Conservation (phyloP, 768 basidiomycete genomes). For the Boletus sp. region DNA sequence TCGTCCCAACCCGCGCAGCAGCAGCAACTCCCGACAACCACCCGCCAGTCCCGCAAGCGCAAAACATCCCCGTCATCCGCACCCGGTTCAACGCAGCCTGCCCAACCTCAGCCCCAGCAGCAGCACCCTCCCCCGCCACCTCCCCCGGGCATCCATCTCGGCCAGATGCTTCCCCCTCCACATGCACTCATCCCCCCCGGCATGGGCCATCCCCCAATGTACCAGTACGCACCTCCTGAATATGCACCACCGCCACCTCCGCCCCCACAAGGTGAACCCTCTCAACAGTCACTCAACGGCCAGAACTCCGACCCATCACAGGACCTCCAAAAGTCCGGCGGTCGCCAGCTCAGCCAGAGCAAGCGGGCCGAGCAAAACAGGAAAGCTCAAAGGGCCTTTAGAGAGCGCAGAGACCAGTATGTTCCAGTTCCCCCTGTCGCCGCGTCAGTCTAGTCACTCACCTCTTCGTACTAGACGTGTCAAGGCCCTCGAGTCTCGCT, state of each 20-base stretch:
- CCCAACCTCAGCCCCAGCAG: slow-evolving; percentile 27
- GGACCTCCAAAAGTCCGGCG: slow-evolving; percentile 22
- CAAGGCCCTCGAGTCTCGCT: slow-evolving; percentile 82
- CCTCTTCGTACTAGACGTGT: slow-evolving; percentile 57
- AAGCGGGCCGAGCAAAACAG: slow-evolving; percentile 94
- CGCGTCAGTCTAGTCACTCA: slow-evolving; percentile 4
- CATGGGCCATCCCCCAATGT: slow-evolving; percentile 30
- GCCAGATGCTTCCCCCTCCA: slow-evolving; percentile 54
- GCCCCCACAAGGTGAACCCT: slow-evolving; percentile 22
- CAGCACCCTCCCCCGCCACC: slow-evolving; percentile 34
- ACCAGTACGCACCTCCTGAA: slow-evolving; percentile 35
- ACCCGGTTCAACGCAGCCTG: slow-evolving; percentile 14
- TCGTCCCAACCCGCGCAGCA: slow-evolving; percentile 14
- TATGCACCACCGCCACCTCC: slow-evolving; percentile 28
- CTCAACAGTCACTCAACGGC: slow-evolving; percentile 28
- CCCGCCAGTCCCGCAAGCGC: slow-evolving; percentile 52
- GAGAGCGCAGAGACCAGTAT: slow-evolving; percentile 86
- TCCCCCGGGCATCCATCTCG: slow-evolving; percentile 38
- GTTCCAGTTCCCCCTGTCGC: slow-evolving; percentile 21
- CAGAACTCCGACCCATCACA: slow-evolving; percentile 5
- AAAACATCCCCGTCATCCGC: slow-evolving; percentile 55
- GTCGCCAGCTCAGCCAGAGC: slow-evolving; percentile 67
- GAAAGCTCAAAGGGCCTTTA: slow-evolving; percentile 89
- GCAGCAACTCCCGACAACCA: background rate
- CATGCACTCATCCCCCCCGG: slow-evolving; percentile 48